phyloP scores from a whole-genome alignment of 257 asterid species.

The Nicotiana tomentosiformis region DNA sequence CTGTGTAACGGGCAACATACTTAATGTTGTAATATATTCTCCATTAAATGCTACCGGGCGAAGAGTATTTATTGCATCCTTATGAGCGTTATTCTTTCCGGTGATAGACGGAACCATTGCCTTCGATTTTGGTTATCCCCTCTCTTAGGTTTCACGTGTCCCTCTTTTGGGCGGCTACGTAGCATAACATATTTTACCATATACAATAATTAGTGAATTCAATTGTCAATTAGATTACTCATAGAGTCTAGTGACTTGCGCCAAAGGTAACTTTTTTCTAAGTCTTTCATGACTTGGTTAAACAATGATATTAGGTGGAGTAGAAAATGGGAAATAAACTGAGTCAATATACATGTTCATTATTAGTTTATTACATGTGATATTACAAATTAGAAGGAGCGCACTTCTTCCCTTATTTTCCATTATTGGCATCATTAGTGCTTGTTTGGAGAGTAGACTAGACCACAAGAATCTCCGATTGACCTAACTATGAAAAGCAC shows the following conservation, averaged over 20 bases:
- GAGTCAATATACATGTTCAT: neutral
- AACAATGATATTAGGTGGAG: neutral
- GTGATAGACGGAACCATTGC: too few species aligned
- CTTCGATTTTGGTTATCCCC: too few species aligned
- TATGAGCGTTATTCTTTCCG: too few species aligned
- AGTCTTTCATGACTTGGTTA: neutral
- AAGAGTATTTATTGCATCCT: too few species aligned
- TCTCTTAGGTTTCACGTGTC: too few species aligned
- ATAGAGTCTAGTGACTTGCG: neutral
- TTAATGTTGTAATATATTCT: too few species aligned
- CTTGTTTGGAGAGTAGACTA: neutral
- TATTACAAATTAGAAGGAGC: neutral
- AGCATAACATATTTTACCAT: too few species aligned
- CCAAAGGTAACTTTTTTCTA: neutral
- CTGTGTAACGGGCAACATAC: too few species aligned
- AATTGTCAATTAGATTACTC: neutral
- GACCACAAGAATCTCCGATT: neutral
- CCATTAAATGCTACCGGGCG: too few species aligned
- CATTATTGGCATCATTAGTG: neutral
- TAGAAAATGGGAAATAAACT: neutral
- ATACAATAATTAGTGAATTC: too few species aligned
- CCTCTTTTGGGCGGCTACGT: too few species aligned
- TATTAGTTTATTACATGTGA: neutral
- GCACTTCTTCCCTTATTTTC: neutral
- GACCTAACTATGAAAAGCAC: neutral